phyloP scores from a whole-genome alignment of 139 green algal genomes.

The Micromonas commoda region DNA sequence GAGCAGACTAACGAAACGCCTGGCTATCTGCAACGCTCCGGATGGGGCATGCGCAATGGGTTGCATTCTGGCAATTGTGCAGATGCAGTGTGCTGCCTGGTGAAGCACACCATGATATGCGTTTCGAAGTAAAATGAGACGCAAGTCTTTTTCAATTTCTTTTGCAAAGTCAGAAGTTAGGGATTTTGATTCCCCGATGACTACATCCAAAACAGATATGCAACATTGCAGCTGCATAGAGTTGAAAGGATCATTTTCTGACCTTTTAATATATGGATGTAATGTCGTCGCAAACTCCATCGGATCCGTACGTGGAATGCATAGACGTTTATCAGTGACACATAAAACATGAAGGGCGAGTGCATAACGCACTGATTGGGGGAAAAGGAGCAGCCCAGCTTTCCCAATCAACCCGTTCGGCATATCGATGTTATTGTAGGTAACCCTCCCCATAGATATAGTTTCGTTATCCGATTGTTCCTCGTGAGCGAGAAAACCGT shows the following conservation, averaged over 20 bases:
- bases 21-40: neutral
- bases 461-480: too few species aligned
- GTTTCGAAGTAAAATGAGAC: neutral
- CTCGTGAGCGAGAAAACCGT: too few species aligned
- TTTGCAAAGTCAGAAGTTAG: neutral
- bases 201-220: neutral
- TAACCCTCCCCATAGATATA: neutral
- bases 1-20: neutral
- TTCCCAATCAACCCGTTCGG: neutral
- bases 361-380: neutral
- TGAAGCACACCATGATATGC: neutral
- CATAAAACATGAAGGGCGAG: neutral
- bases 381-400: neutral
- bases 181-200: neutral
- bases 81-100: neutral
- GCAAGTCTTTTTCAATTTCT: constrained; percentile 3
- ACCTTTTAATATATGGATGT: neutral
- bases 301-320: neutral
- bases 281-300: neutral
- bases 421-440: neutral
- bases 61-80: neutral
- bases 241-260: neutral
- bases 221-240: constrained; percentile 3
- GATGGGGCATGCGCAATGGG: too few species aligned
- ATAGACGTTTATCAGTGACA: neutral